Evolutionary conservation across 2,329 filamentous ascomycete species (phyloP), one percentile per base, ranked within the genome.

Genomic region (Clonostachys sp.): DNA sequence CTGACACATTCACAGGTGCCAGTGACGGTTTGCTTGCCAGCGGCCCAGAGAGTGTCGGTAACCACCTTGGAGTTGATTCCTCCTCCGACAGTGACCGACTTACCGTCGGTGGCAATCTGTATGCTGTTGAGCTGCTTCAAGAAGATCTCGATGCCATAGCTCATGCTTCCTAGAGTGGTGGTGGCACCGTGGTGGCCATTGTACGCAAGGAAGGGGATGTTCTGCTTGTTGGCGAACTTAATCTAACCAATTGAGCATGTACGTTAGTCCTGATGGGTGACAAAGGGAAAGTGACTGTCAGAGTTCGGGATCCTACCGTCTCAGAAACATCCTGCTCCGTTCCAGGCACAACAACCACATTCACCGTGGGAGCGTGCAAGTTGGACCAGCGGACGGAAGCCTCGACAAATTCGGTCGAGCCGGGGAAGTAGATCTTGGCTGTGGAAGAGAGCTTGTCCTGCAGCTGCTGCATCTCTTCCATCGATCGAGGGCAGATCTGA

Each of bases 1-100:
- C 75, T 70, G 45, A 75, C 71, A 50, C 76, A 80, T 58, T 78
- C 75, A 53, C 78, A 81, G 9, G 66, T 71, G 36, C 74, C 74
- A 10, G 72, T 75, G 2, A 74, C 73, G 6, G 68, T 69, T 74
- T 78, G 74, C 56, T 78, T 78, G 24, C 71, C 73, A 0, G 65
- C 68, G 1, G 57, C 65, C 75, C 74, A 80, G 5, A 81, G 68
- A 2, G 61, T 56, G 46, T 78, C 70, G 0, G 64, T 73, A 44
- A 81, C 61, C 2, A 61, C 55, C 50, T 76, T 75, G 18, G 70
- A 71, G 42, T 64, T 61, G 7, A 66, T 64, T 2, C 78, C 77
- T 10, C 76, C 77, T 4, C 65, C 71, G 47, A 80, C 63, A 1
- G 56, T 76, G n/a, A 64, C 77, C 0, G 70, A 72, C 30, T 70